These are phyloP conservation scores for Yamadazyma phyllophila DNA, from an alignment of 805 yeast genomes.

Conservation along the genomic window DNA sequence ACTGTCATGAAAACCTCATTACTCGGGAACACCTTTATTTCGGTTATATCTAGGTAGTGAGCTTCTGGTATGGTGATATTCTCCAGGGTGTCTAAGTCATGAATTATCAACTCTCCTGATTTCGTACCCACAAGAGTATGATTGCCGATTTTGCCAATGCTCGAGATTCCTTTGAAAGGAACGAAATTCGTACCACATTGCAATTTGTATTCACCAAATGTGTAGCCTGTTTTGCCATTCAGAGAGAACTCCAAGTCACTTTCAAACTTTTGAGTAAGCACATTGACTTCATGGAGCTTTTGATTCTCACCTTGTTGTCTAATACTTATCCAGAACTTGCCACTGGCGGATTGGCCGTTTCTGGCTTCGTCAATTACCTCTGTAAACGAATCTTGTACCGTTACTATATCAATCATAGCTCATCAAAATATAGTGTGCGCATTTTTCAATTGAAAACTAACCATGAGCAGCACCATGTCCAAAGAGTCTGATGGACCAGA, in stretches of 20 bases:
- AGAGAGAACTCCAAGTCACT: neutral
- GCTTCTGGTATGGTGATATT: conserved; percentile 29
- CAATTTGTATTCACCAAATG: conserved; percentile 6
- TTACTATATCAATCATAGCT: conserved; percentile 19
- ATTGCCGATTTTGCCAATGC: conserved; percentile 8
- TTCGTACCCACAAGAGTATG: conserved; percentile 15
- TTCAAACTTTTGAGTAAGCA: conserved; percentile 1
- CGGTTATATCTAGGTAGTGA: conserved; percentile 49
- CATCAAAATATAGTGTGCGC: neutral
- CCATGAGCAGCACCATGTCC: neutral
- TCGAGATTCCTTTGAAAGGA: conserved; percentile 4
- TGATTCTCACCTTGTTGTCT: conserved; percentile 21
- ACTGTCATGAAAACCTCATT: conserved; percentile 57
- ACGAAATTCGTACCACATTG: conserved; percentile 4
- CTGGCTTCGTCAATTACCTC: conserved; percentile 42
- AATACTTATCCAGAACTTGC: conserved; percentile 44
- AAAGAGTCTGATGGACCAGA: neutral
- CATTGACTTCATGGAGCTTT: conserved; percentile 1
- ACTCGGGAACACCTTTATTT: conserved; percentile 58
- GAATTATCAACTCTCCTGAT: conserved; percentile 13
- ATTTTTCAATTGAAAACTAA: neutral
- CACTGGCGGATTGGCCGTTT: conserved; percentile 20
- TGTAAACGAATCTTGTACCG: conserved; percentile 46
- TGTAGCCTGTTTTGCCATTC: neutral
- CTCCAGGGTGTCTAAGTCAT: conserved; percentile 9